Evolutionary conservation across 225 moss, liverwort and hornwort species (phyloP).

Genomic region (Straminergon stramineum): DNA sequence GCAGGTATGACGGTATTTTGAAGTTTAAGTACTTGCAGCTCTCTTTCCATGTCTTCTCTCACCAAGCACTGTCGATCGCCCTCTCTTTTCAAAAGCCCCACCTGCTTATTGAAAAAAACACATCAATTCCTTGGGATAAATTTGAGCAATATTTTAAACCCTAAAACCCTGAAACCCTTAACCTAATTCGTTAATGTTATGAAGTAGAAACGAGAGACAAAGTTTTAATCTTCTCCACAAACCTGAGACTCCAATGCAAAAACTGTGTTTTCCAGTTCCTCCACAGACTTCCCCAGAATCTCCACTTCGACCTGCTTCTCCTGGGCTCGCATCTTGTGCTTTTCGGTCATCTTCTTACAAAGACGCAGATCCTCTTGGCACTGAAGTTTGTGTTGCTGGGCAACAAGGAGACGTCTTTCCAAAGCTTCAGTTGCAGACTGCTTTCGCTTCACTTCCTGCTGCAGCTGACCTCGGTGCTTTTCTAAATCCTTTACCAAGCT

Average conservation of each 20-base stretch:
- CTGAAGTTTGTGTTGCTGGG: not conserved
- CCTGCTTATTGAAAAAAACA: not conserved
- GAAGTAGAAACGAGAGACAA: not conserved
- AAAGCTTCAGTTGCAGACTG: constrained; percentile 21
- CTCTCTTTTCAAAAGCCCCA: constrained; percentile 33
- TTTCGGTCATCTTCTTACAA: constrained; percentile 41
- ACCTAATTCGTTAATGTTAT: not conserved
- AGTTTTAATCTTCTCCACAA: not conserved
- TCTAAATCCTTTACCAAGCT: constrained; percentile 16
- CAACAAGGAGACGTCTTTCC: constrained; percentile 5
- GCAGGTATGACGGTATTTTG: constrained; percentile 28
- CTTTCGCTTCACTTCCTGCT: constrained; percentile 23
- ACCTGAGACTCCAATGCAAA: constrained; percentile 62
- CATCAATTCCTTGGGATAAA: not conserved
- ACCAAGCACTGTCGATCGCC: constrained; percentile 33
- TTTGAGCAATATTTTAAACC: not conserved
- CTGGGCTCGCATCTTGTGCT: constrained; percentile 30
- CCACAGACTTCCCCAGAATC: constrained; percentile 54
- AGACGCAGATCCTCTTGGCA: constrained; percentile 39
- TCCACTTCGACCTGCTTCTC: constrained; percentile 51
- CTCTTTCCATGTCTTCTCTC: constrained; percentile 44
- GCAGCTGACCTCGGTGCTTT: constrained; percentile 7
- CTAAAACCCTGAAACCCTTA: not conserved
- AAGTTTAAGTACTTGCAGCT: constrained; percentile 27
- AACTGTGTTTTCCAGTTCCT: constrained; percentile 77